phyloP scores from a whole-genome alignment of 163 green algal genomes.

The Prototheca wickerhamii region DNA sequence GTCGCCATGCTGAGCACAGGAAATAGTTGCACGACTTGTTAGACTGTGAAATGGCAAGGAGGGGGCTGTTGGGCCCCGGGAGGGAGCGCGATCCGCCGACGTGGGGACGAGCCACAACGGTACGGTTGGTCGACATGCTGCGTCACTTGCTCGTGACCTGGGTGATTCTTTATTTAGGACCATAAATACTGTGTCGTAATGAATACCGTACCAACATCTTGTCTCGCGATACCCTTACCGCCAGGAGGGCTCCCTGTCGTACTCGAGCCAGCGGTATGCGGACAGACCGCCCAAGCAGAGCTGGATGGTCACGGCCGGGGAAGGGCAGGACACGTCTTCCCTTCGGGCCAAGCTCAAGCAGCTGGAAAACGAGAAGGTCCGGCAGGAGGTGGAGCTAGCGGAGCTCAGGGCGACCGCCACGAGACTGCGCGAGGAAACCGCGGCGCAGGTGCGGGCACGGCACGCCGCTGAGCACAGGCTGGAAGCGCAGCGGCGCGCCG shows the following conservation, averaged over 20 bases:
- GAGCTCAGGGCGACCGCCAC: constrained; percentile 9
- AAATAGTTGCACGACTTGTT: too few species aligned
- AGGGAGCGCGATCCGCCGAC: too few species aligned
- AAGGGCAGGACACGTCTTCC: not conserved
- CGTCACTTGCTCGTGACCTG: too few species aligned
- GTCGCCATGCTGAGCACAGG: too few species aligned
- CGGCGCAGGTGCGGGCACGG: not conserved
- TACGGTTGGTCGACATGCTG: too few species aligned
- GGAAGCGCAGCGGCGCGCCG: not conserved
- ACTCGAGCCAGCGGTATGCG: not conserved
- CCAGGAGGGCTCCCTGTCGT: not conserved
- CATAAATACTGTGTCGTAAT: not conserved
- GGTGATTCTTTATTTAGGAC: too few species aligned
- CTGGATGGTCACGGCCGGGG: not conserved
- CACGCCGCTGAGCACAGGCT: not conserved
- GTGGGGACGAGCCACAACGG: too few species aligned
- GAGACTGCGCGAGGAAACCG: not conserved
- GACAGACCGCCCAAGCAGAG: not conserved
- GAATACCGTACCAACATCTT: not conserved
- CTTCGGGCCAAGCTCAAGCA: not conserved
- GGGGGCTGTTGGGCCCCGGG: too few species aligned
- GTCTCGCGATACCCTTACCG: not conserved
- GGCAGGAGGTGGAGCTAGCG: constrained; percentile 13
- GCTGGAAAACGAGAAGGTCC: constrained; percentile 15
- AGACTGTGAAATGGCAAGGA: too few species aligned